Conservation (phyloP, 2,329 filamentous ascomycete species). For the Colletotrichum tofieldiae region DNA sequence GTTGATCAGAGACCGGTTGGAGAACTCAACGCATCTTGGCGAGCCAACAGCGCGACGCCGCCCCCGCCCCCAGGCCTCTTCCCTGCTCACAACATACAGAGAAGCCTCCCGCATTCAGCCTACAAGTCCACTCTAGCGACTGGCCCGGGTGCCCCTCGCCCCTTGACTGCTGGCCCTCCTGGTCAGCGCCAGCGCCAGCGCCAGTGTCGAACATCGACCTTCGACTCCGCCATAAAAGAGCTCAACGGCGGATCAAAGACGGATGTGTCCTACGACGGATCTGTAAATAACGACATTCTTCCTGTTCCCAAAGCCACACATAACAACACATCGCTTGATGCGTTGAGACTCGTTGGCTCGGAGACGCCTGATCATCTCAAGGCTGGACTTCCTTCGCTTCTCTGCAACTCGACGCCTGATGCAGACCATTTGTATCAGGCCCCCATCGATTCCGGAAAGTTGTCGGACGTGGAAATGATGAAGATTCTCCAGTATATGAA, state of each 20-base stretch:
- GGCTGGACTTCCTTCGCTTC: constrained; percentile 8
- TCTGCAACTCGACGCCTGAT: constrained; percentile 11
- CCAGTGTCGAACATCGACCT: constrained; percentile 62
- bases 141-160: constrained; percentile 62
- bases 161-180: constrained; percentile 69
- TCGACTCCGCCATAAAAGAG: constrained; percentile 57
- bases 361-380: constrained; percentile 26
- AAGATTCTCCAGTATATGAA: constrained; percentile 1
- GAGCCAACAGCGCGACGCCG: constrained; percentile 26
- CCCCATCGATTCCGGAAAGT: constrained; percentile 24
- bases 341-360: constrained; percentile 7
- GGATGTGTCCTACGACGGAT: constrained; percentile 46
- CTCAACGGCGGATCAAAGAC: constrained; percentile 50
- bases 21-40: constrained; percentile 19
- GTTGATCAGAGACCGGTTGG: constrained; percentile 17
- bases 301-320: constrained; percentile 47
- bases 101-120: constrained; percentile 38
- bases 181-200: constrained; percentile 61
- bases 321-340: constrained; percentile 35
- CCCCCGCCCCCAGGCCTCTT: constrained; percentile 32
- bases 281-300: constrained; percentile 41
- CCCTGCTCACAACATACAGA: constrained; percentile 2
- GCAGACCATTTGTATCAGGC: constrained; percentile 1
- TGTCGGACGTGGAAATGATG: constrained; percentile 8
- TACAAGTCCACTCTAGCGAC: constrained; percentile 48